These are phyloP conservation scores for Microthyrium microscopicum DNA, from an alignment of 2,329 filamentous ascomycete genomes.

Conservation along the genomic window DNA sequence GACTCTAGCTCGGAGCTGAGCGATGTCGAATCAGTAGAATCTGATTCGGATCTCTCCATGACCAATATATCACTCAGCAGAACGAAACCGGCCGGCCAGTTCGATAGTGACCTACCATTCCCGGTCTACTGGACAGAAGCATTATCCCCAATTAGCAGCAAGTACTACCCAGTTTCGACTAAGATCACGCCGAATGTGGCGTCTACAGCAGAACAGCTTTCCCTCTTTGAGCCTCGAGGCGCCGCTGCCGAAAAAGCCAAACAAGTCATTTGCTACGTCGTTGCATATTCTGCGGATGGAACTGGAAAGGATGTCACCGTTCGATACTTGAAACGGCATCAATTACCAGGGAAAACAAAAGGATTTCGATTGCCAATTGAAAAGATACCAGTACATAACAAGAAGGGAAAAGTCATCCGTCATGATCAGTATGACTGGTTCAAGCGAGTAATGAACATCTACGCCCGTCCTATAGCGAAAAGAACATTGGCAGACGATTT, in stretches of 20 bases:
- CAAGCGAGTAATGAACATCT: constrained; percentile 59
- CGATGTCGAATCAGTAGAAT: constrained; percentile 26
- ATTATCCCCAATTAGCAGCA: constrained; percentile 64
- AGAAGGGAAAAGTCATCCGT: constrained; percentile 57
- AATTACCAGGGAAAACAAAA: constrained; percentile 79
- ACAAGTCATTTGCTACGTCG: constrained; percentile 77
- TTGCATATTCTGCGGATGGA: constrained; percentile 68
- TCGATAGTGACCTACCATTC: constrained; percentile 62
- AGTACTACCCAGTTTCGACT: constrained; percentile 55
- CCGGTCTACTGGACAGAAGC: constrained; percentile 92
- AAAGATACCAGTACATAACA: constrained; percentile 66
- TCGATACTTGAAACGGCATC: constrained; percentile 67
- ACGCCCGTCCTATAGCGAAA: constrained; percentile 36
- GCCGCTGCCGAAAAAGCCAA: constrained; percentile 69
- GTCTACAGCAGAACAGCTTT: constrained; percentile 53
- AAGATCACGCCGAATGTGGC: constrained; percentile 44
- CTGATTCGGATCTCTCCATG: constrained; percentile 36
- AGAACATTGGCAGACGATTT: constrained; percentile 58
- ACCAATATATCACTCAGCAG: constrained; percentile 32
- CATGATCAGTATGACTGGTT: constrained; percentile 84
- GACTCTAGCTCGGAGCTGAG: too few species aligned
- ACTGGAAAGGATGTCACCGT: constrained; percentile 91
- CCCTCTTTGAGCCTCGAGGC: constrained; percentile 68
- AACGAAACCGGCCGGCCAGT: too few species aligned
- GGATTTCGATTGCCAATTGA: constrained; percentile 62